Percentiles rank a stretch among this genome's conserved stretches.
These are phyloP conservation scores for Monilinia laxa DNA, from an alignment of 2,329 filamentous ascomycete genomes.

Conservation along the genomic window DNA sequence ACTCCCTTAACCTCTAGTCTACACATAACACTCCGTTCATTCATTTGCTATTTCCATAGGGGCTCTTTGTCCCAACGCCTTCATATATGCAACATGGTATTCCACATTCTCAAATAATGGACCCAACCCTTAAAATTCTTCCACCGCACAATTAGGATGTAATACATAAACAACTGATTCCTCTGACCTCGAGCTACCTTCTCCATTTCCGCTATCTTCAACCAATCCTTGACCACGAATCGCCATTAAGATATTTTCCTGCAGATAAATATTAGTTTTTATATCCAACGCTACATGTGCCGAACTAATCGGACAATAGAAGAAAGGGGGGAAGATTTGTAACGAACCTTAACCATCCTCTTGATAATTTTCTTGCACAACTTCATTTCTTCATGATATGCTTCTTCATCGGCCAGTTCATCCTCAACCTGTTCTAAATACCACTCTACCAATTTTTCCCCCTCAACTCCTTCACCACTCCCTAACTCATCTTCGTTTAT, in stretches of 20 bases:
- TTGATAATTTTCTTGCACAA: conserved; percentile 84
- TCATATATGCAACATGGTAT: conserved; percentile 15
- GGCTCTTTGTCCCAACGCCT: neutral
- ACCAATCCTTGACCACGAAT: conserved; percentile 62
- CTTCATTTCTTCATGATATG: conserved; percentile 70
- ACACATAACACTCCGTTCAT: neutral
- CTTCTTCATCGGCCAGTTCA: conserved; percentile 77
- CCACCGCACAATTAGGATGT: conserved; percentile 90
- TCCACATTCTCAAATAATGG: neutral
- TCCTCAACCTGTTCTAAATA: conserved; percentile 90
- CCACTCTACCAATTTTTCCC: conserved; percentile 79
- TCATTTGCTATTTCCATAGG: neutral
- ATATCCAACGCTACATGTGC: conserved; percentile 33
- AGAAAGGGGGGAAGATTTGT: conserved; percentile 28
- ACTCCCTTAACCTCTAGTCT: neutral
- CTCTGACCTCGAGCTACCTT: conserved; percentile 46
- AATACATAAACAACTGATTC: conserved; percentile 75
- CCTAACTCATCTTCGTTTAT: conserved; percentile 79
- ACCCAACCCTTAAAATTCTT: conserved; percentile 44
- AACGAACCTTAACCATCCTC: conserved; percentile 88
- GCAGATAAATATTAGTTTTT: conserved; percentile 49
- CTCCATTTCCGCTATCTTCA: conserved; percentile 42
- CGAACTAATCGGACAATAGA: conserved; percentile 39
- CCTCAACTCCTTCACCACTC: conserved; percentile 78
- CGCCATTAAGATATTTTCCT: conserved; percentile 87